phyloP scores from a whole-genome alignment of 2,329 filamentous ascomycete species.

The Penicillium sp. region DNA sequence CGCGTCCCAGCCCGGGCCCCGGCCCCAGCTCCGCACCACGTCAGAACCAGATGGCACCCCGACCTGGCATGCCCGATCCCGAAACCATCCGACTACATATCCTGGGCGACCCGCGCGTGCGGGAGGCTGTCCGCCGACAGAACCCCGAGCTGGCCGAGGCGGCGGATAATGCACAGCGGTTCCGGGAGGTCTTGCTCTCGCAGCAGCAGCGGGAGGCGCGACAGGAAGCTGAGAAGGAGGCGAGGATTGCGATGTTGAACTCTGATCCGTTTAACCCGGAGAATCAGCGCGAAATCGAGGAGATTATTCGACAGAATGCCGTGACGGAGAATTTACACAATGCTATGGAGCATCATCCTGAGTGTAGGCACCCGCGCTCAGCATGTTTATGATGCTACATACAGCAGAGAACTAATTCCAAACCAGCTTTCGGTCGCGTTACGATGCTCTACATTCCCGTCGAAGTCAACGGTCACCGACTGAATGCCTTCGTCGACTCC shows the following conservation, averaged over 20 bases:
- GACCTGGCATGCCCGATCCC: conserved; percentile 56
- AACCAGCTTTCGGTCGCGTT: conserved; percentile 82
- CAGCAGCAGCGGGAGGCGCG: conserved; percentile 70
- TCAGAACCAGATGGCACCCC: conserved; percentile 27
- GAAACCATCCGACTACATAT: conserved; percentile 83
- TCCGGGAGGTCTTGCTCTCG: conserved; percentile 69
- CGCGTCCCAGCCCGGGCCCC: conserved; percentile 25
- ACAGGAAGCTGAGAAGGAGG: conserved; percentile 73
- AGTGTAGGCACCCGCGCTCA: conserved; percentile 64
- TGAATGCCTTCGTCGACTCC: conserved; percentile 96
- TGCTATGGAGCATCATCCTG: conserved; percentile 95
- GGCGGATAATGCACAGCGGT: conserved; percentile 72
- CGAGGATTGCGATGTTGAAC: conserved; percentile 81
- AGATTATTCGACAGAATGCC: conserved; percentile 92
- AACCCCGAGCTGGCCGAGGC: conserved; percentile 76
- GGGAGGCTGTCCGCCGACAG: conserved; percentile 68
- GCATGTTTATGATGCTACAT: background rate
- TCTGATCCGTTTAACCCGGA: conserved; percentile 93
- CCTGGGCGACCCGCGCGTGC: conserved; percentile 72
- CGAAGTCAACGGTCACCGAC: conserved; percentile 85
- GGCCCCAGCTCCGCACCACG: conserved; percentile 29
- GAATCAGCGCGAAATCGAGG: conserved; percentile 87
- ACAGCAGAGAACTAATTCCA: background rate
- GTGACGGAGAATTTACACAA: conserved; percentile 96
- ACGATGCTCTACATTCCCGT: conserved; percentile 97